phyloP scores from a whole-genome alignment of 495 filamentous ascomycete species.

The Sporormia fimetaria region DNA sequence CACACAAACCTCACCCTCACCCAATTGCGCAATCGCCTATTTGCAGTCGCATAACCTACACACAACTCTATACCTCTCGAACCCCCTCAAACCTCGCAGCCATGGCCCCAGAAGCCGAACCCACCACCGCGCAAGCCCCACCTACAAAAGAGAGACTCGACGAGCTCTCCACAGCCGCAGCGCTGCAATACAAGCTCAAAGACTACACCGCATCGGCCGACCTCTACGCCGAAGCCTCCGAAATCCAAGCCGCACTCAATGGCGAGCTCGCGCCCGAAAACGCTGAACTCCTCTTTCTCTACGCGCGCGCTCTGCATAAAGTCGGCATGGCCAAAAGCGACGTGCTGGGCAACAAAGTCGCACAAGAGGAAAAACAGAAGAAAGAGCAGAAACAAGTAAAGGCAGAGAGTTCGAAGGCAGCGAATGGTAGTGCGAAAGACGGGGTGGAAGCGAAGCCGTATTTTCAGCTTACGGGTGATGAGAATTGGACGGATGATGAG shows the following conservation, averaged over 20 bases:
- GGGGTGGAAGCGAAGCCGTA: slow-evolving; percentile 48
- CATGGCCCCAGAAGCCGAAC: slow-evolving; percentile 6
- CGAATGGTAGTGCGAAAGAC: not conserved
- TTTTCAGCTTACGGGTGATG: slow-evolving; percentile 89
- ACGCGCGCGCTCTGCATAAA: slow-evolving; percentile 85
- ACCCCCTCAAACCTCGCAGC: not conserved
- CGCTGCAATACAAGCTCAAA: slow-evolving; percentile 68
- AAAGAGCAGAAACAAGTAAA: slow-evolving; percentile 17
- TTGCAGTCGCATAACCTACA: not conserved
- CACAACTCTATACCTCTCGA: not conserved
- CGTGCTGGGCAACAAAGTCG: slow-evolving; percentile 75
- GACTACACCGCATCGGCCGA: slow-evolving; percentile 76
- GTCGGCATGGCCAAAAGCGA: slow-evolving; percentile 89
- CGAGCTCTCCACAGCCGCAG: slow-evolving; percentile 46
- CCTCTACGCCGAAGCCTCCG: slow-evolving; percentile 74
- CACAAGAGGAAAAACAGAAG: slow-evolving; percentile 40
- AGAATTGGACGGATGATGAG: slow-evolving; percentile 74
- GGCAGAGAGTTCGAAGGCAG: slow-evolving; percentile 21
- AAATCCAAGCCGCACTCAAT: slow-evolving; percentile 81
- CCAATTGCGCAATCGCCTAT: not conserved
- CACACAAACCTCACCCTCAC: slow-evolving; percentile 1
- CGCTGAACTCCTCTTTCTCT: slow-evolving; percentile 83
- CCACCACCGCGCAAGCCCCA: slow-evolving; percentile 6
- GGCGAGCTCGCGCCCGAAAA: slow-evolving; percentile 84
- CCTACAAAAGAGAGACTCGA: slow-evolving; percentile 28